These are phyloP conservation scores for Solanum paucissectum DNA, from an alignment of 257 asterid genomes.

Conservation along the genomic window DNA sequence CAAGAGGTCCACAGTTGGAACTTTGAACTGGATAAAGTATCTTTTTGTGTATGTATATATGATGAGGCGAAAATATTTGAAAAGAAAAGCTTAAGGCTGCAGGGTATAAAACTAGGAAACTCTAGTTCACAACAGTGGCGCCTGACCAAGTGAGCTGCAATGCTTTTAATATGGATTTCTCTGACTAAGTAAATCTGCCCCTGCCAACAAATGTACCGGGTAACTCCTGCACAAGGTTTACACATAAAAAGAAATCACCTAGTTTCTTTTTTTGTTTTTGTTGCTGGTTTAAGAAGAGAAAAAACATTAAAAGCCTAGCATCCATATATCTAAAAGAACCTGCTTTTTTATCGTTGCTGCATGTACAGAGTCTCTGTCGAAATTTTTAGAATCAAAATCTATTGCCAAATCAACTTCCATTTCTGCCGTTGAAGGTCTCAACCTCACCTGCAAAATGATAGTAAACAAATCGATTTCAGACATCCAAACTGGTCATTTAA, in stretches of 20 bases:
- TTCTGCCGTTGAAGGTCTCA: conserved; percentile 45
- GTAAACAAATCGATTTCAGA: not conserved
- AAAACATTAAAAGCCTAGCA: not conserved
- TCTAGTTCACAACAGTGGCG: not conserved
- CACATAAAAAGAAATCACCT: not conserved
- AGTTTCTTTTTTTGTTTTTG: not conserved
- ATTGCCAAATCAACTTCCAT: conserved; percentile 70
- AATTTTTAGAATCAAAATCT: conserved; percentile 54
- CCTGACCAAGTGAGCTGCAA: not conserved
- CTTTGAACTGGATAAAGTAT: not conserved
- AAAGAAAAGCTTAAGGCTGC: not conserved
- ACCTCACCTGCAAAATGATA: conserved; percentile 50
- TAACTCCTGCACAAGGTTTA: not conserved
- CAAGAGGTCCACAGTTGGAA: not conserved
- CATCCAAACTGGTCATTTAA: not conserved
- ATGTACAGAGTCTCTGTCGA: conserved; percentile 38
- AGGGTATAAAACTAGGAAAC: not conserved
- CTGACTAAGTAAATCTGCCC: not conserved
- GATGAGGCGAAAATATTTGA: not conserved
- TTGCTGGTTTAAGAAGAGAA: not conserved
- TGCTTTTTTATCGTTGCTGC: conserved; percentile 34
- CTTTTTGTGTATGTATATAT: not conserved
- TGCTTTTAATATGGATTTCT: not conserved
- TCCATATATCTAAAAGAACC: conserved; percentile 17
- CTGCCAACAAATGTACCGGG: not conserved